A percentile compares a stretch with the other conserved stretches of the same genome.
phyloP scores from a whole-genome alignment of 1,284 basidiomycete genomes.

The Ganoderma boninense region DNA sequence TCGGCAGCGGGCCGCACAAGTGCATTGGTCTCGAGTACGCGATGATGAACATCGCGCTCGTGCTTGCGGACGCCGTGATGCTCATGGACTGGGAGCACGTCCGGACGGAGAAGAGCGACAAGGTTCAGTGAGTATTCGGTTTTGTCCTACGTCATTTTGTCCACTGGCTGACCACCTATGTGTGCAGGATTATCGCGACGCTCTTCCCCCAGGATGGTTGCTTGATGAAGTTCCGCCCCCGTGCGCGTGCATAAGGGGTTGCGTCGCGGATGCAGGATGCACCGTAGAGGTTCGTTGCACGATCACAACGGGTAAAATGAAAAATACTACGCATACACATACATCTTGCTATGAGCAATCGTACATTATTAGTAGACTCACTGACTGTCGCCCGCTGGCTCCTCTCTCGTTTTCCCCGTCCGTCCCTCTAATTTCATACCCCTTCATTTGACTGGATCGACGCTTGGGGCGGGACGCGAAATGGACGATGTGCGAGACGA shows the following conservation, averaged over 20 bases:
- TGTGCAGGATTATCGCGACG: constrained; percentile 84
- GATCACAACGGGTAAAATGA: background rate
- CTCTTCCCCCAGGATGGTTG: constrained; percentile 96
- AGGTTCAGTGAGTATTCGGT: constrained; percentile 75
- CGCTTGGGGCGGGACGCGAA: background rate
- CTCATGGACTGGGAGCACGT: constrained; percentile 93
- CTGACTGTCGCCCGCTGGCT: constrained; percentile 21
- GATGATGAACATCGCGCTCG: constrained; percentile 89
- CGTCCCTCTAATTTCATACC: constrained; percentile 14
- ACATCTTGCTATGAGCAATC: constrained; percentile 1
- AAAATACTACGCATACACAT: constrained; percentile 17
- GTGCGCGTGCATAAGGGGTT: constrained; percentile 37
- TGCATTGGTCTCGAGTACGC: constrained; percentile 97
- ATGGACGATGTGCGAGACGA: background rate
- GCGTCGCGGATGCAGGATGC: background rate
- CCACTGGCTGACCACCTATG: background rate
- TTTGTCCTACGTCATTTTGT: too few species aligned
- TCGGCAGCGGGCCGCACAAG: constrained; percentile 92
- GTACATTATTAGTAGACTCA: constrained; percentile 29
- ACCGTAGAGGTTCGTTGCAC: background rate
- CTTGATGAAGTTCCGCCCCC: constrained; percentile 78
- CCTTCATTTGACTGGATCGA: constrained; percentile 1
- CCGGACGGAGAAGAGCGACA: constrained; percentile 79
- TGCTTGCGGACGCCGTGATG: constrained; percentile 85
- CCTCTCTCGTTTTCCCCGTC: background rate